These are phyloP conservation scores for Cercospora nicotianae DNA, from an alignment of 2,329 filamentous ascomycete genomes.

Conservation along the genomic window DNA sequence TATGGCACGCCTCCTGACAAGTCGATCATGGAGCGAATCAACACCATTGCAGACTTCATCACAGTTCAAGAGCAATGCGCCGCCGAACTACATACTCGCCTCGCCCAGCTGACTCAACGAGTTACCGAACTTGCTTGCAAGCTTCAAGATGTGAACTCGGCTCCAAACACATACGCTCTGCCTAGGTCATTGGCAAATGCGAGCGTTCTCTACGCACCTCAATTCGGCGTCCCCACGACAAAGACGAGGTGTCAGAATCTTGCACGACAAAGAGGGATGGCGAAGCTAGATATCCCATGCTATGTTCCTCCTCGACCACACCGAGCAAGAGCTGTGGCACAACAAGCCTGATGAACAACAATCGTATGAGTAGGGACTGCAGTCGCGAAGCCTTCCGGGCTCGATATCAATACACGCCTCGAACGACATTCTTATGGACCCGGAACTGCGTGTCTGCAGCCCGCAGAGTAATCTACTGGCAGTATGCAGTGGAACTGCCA, in stretches of 20 bases:
- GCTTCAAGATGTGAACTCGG: neutral
- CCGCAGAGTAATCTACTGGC: neutral
- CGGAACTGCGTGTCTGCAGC: neutral
- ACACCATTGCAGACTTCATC: conserved; percentile 7
- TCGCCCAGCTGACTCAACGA: conserved; percentile 5
- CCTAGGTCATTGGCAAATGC: neutral
- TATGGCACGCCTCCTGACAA: neutral
- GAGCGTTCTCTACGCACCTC: neutral
- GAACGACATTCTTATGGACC: neutral
- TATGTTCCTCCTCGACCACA: neutral
- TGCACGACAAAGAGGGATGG: neutral
- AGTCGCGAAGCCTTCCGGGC: neutral
- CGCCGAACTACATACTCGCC: neutral
- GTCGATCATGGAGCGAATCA: conserved; percentile 2
- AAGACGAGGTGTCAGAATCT: neutral
- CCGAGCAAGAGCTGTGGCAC: neutral
- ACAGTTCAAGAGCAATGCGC: conserved; percentile 3
- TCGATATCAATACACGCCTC: neutral
- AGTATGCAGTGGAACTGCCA: neutral
- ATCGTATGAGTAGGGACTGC: neutral
- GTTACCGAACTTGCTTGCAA: neutral
- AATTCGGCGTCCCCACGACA: neutral
- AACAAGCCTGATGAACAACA: neutral
- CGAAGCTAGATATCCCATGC: neutral
- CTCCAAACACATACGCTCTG: neutral